phyloP scores from a whole-genome alignment of 148 eudicot species.

The Vaccinium vitisidaea region DNA sequence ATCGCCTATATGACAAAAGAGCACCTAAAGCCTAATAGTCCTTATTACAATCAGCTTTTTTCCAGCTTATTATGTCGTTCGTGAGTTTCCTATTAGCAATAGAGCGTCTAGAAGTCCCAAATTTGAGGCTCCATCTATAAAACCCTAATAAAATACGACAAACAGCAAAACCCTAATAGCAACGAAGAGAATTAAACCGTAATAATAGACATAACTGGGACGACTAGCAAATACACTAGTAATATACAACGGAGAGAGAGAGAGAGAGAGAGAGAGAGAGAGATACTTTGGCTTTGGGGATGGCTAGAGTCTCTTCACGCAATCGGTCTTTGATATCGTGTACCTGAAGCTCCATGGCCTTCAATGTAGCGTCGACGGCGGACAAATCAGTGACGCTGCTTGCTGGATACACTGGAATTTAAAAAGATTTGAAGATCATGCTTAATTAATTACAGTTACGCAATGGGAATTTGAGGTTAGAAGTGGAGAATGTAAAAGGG shows the following conservation, averaged over 20 bases:
- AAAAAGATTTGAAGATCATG: no score
- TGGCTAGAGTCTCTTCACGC: constrained; percentile 75
- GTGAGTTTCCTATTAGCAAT: no score
- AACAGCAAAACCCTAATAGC: not conserved
- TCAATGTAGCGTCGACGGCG: constrained; percentile 61
- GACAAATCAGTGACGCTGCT: constrained; percentile 72
- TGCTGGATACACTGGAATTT: constrained; percentile 68
- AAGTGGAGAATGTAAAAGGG: not conserved
- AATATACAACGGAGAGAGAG: no score
- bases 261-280: not conserved
- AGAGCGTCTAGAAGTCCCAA: no score
- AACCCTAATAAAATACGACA: not conserved
- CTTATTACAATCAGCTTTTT: no score
- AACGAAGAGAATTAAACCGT: not conserved
- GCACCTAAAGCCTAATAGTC: no score
- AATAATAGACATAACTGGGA: not conserved
- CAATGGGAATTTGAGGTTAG: not conserved
- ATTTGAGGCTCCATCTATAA: no score
- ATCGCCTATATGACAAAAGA: no score
- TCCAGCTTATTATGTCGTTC: no score
- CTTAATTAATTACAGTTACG: not conserved
- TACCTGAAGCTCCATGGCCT: constrained; percentile 84
- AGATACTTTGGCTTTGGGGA: constrained; percentile 86
- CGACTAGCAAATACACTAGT: not conserved
- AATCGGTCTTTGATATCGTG: constrained; percentile 61